Conservation (phyloP, 805 yeast genomes). For the Wickerhamiella bombiphila region DNA sequence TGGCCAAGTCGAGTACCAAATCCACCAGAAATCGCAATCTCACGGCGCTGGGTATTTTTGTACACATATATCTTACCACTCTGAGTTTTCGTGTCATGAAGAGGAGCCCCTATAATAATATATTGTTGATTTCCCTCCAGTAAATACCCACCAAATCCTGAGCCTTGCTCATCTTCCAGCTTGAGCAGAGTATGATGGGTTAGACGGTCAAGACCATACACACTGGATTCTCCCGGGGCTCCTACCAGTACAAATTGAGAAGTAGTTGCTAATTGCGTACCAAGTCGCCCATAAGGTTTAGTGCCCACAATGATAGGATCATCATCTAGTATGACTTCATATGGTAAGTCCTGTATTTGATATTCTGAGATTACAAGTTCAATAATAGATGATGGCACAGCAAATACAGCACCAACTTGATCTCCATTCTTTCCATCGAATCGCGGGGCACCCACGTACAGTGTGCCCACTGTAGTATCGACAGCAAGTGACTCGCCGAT, state of each 20-base stretch:
- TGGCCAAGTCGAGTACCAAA: constrained; percentile 24
- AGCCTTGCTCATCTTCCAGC: constrained; percentile 5
- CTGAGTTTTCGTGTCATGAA: constrained; percentile 15
- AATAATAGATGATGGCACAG: constrained; percentile 23
- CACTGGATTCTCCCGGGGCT: constrained; percentile 26
- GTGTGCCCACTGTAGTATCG: constrained; percentile 24
- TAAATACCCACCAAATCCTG: constrained; percentile 21
- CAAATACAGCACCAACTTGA: constrained; percentile 28
- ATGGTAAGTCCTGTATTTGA: too few relatives aligned
- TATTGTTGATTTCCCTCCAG: constrained; percentile 17
- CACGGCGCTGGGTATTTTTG: constrained; percentile 15
- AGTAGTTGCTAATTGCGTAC: constrained; percentile 24
- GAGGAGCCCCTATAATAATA: constrained; percentile 23
- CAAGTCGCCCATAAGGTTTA: constrained; percentile 30
- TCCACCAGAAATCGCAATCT: constrained; percentile 5
- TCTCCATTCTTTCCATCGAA: constrained; percentile 23
- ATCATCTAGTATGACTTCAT: neutral
- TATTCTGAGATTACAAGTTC: constrained; percentile 5
- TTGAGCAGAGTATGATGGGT: constrained; percentile 11
- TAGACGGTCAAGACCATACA: constrained; percentile 25
- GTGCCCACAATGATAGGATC: constrained; percentile 5
- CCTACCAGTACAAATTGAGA: constrained; percentile 25
- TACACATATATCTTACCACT: constrained; percentile 32
- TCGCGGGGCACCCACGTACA: constrained; percentile 33
- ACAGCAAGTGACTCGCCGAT: constrained; percentile 26